Conservation (phyloP, 1,284 basidiomycete genomes). For the Cryptococcus sp. region DNA sequence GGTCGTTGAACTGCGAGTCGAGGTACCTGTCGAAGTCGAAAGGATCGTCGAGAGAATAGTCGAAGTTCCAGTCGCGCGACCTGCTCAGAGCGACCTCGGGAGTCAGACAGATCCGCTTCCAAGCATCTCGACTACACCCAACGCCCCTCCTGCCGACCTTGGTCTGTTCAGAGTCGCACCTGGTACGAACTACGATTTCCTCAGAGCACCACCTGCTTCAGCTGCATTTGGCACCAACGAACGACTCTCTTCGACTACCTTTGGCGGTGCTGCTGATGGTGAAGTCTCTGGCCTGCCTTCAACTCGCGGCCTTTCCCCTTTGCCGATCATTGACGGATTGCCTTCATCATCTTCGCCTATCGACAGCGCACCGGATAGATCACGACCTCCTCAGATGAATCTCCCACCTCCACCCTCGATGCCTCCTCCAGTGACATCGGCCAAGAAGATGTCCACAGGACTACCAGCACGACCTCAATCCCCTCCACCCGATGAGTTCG, state of each 20-base stretch:
- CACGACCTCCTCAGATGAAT: constrained; percentile 75
- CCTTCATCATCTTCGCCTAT: constrained; percentile 15
- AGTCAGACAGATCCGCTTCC: constrained; percentile 8
- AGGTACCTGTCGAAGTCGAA: constrained; percentile 38
- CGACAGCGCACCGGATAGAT: constrained; percentile 58
- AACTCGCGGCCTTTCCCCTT: constrained; percentile 14
- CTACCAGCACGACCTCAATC: constrained; percentile 79
- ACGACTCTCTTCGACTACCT: constrained; percentile 12
- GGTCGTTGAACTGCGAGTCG: constrained; percentile 15
- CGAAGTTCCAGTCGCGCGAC: constrained; percentile 26
- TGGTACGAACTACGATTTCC: constrained; percentile 47
- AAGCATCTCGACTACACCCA: constrained; percentile 12
- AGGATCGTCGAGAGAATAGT: constrained; percentile 37
- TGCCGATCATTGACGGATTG: constrained; percentile 32
- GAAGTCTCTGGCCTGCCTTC: constrained; percentile 20
- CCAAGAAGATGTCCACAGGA: constrained; percentile 43
- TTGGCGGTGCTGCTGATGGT: constrained; percentile 12
- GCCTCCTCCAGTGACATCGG: constrained; percentile 61
- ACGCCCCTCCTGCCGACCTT: constrained; percentile 30
- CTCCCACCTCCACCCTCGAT: constrained; percentile 75
- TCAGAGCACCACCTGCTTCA: constrained; percentile 42
- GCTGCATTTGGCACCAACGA: constrained; percentile 5
- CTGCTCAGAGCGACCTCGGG: constrained; percentile 8
- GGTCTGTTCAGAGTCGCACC: constrained; percentile 42
- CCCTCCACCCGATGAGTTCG: constrained; percentile 79